Conservation (phyloP, 306 rosid species). For the Pueraria montana region DNA sequence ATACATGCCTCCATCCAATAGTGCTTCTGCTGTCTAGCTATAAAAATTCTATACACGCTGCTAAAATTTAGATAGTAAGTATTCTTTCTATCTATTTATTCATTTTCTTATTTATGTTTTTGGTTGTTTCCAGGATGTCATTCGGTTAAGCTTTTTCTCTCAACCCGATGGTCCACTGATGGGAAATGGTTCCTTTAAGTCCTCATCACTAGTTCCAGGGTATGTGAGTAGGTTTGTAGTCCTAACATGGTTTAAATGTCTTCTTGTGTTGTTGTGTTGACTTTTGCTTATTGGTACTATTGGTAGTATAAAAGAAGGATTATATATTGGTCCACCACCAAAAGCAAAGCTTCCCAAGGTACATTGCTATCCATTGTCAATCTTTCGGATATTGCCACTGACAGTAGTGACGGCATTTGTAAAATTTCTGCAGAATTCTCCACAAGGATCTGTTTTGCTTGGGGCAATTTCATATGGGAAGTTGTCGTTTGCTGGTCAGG, state of each 20-base stretch:
- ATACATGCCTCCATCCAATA: conserved; percentile 26
- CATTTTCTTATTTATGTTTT: conserved; percentile 28
- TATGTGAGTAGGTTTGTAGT: conserved; percentile 55
- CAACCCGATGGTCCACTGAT: conserved; percentile 93
- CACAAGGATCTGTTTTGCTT: conserved; percentile 82
- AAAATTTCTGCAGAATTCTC: conserved; percentile 68
- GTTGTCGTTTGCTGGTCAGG: conserved; percentile 58
- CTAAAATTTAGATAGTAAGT: conserved; percentile 7
- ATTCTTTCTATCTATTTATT: conserved; percentile 13
- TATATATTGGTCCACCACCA: conserved; percentile 87
- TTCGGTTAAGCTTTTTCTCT: conserved; percentile 84
- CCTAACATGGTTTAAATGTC: conserved; percentile 33
- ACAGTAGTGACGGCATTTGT: conserved; percentile 20
- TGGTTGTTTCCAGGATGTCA: conserved; percentile 65
- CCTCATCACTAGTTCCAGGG: conserved; percentile 89
- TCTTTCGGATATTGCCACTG: conserved; percentile 25
- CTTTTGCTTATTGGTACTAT: conserved; percentile 51
- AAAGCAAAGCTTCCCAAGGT: conserved; percentile 97
- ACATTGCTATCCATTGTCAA: conserved; percentile 31
- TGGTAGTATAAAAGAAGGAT: conserved; percentile 84
- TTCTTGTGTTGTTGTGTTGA: conserved; percentile 41
- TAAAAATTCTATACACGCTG: not conserved
- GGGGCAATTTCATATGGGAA: conserved; percentile 95
- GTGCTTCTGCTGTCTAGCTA: conserved; percentile 22
- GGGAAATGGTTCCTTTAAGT: conserved; percentile 83